Evolutionary conservation across 805 yeast species (phyloP).

Genomic region (Wickerhamiella kurtzmanii): DNA sequence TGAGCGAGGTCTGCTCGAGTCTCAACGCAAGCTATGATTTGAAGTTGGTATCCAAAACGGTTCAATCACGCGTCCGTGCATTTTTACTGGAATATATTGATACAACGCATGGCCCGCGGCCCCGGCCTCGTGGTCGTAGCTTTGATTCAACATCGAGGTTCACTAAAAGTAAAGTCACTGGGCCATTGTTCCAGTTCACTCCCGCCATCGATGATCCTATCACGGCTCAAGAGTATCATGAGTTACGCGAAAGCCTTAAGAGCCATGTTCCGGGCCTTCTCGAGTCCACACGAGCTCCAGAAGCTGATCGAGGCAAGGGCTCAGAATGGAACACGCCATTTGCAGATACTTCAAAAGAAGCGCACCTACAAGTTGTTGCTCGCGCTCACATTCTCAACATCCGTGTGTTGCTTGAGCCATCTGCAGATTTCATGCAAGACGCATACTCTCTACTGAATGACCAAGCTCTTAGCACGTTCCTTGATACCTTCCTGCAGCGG

Average conservation of each 20-base stretch:
- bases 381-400: conserved; percentile 61
- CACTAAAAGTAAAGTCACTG: conserved; percentile 1
- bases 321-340: conserved; percentile 18
- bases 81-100: conserved; percentile 17
- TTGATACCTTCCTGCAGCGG: conserved; percentile 48
- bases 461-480: conserved; percentile 29
- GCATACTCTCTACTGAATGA: conserved; percentile 32
- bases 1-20: conserved; percentile 37
- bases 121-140: conserved; percentile 2
- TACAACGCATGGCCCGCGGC: neutral
- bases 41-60: conserved; percentile 32
- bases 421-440: conserved; percentile 54
- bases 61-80: conserved; percentile 30
- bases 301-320: conserved; percentile 21
- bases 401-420: conserved; percentile 62
- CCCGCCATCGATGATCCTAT: conserved; percentile 24
- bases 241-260: conserved; percentile 35
- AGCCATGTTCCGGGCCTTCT: conserved; percentile 66
- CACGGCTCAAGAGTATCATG: conserved; percentile 23
- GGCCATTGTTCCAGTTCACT: conserved; percentile 15
- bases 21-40: conserved; percentile 25
- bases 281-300: conserved; percentile 17
- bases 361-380: conserved; percentile 17
- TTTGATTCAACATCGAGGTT: neutral
- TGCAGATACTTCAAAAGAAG: conserved; percentile 16